phyloP scores from a whole-genome alignment of 2,329 filamentous ascomycete species.

The Phialophora verrucosa region DNA sequence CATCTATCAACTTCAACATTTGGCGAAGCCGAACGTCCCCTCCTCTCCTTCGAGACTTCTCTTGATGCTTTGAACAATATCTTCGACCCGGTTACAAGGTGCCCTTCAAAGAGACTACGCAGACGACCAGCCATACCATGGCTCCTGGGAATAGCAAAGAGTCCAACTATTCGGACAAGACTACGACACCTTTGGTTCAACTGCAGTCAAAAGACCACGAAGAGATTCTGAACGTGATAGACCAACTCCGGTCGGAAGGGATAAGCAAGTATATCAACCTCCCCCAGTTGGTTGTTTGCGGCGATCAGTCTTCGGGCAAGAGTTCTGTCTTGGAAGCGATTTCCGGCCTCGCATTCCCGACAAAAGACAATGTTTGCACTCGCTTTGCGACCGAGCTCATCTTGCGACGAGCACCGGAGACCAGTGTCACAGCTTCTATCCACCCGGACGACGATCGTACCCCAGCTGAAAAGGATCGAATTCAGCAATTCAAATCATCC shows the following conservation, averaged over 20 bases:
- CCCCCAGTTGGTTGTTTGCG: conserved; percentile 43
- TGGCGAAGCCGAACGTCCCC: not conserved
- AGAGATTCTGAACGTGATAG: conserved; percentile 34
- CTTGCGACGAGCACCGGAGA: conserved; percentile 26
- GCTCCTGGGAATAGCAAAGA: not conserved
- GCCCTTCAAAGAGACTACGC: not conserved
- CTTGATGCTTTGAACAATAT: not conserved
- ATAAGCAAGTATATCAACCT: conserved; percentile 56
- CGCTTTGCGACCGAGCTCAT: conserved; percentile 44
- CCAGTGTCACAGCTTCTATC: conserved; percentile 34
- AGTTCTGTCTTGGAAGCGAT: conserved; percentile 44
- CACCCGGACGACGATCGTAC: conserved; percentile 32
- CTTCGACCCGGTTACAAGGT: not conserved
- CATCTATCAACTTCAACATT: not conserved
- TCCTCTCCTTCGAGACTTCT: not conserved
- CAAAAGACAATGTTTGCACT: conserved; percentile 43
- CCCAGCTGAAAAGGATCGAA: conserved; percentile 26
- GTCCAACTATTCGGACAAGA: not conserved
- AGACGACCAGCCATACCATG: not conserved
- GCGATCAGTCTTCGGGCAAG: conserved; percentile 44
- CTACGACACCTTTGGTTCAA: conserved; percentile 26
- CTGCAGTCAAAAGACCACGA: conserved; percentile 35
- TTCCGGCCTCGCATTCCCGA: conserved; percentile 42
- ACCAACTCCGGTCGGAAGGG: conserved; percentile 51
- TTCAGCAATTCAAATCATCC: conserved; percentile 34